Evolutionary conservation across 768 basidiomycete genomes (phyloP).

Genomic region (Ramaria sp.): DNA sequence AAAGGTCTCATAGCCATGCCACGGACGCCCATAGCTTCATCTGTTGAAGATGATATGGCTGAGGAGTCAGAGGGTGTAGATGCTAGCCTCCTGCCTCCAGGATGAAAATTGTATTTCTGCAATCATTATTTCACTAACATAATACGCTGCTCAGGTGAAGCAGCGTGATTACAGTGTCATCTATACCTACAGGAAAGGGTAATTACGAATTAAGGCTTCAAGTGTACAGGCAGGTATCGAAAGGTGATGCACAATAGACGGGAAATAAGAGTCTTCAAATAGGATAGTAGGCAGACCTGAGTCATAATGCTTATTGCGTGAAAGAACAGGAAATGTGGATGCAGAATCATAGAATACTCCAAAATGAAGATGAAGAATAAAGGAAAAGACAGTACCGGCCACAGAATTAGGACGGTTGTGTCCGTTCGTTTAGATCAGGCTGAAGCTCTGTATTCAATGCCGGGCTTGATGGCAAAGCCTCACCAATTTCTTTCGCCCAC

Average conservation of each 20-base stretch:
- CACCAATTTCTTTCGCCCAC: conserved; percentile 24
- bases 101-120: conserved; percentile 31
- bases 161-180: no score
- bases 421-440: not conserved
- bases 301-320: not conserved
- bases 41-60: conserved; percentile 41
- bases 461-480: conserved; percentile 13
- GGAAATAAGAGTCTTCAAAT: no score
- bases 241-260: not conserved
- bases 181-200: no score
- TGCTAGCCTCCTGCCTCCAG: conserved; percentile 87
- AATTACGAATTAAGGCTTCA: no score
- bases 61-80: conserved; percentile 61
- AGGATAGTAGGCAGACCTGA: no score
- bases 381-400: not conserved
- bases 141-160: no score
- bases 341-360: not conserved
- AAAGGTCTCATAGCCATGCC: conserved; percentile 97
- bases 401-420: not conserved
- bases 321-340: not conserved
- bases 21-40: conserved; percentile 72
- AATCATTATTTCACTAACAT: not conserved
- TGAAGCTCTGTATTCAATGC: not conserved
- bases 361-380: not conserved
- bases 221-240: not conserved